These are phyloP conservation scores for Colletotrichum sp. DNA, from an alignment of 2,329 filamentous ascomycete species.

Conservation along the genomic window DNA sequence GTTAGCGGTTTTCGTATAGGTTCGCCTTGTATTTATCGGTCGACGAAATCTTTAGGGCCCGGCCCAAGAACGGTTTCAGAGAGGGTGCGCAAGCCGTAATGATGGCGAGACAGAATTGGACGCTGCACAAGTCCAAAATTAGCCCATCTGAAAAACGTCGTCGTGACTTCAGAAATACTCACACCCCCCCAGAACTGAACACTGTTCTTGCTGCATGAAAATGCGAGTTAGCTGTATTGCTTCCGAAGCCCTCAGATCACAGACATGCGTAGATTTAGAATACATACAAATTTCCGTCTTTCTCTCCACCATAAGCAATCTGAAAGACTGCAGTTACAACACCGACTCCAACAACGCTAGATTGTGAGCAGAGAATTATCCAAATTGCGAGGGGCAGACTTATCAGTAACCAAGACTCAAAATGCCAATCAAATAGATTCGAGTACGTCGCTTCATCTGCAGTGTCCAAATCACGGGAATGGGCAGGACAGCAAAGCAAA, in stretches of 20 bases:
- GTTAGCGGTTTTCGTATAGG: not conserved
- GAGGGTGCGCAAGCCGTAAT: not conserved
- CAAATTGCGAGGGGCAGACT: conserved; percentile 30
- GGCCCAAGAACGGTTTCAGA: not conserved
- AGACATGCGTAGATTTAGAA: not conserved
- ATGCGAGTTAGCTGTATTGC: rapidly evolving
- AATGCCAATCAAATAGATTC: conserved; percentile 40
- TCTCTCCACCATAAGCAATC: conserved; percentile 22
- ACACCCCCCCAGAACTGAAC: not conserved
- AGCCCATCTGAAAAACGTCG: not conserved
- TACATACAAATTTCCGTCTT: not conserved
- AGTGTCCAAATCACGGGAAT: conserved; percentile 44
- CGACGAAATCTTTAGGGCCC: not conserved
- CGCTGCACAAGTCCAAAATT: not conserved
- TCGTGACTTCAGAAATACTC: not conserved
- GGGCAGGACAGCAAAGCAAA: conserved; percentile 44
- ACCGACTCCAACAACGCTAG: conserved; percentile 42
- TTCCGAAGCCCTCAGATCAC: rapidly evolving
- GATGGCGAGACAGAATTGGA: not conserved
- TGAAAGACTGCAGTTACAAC: conserved; percentile 41
- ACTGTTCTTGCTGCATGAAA: not conserved
- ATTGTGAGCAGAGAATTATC: conserved; percentile 22
- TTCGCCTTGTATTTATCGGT: not conserved
- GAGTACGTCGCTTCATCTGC: conserved; percentile 37
- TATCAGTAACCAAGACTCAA: not conserved